Evolutionary conservation across 208 protist genomes (phyloP), one percentile per base, ranked within the genome.

Genomic region (Phytomonas sp.): DNA sequence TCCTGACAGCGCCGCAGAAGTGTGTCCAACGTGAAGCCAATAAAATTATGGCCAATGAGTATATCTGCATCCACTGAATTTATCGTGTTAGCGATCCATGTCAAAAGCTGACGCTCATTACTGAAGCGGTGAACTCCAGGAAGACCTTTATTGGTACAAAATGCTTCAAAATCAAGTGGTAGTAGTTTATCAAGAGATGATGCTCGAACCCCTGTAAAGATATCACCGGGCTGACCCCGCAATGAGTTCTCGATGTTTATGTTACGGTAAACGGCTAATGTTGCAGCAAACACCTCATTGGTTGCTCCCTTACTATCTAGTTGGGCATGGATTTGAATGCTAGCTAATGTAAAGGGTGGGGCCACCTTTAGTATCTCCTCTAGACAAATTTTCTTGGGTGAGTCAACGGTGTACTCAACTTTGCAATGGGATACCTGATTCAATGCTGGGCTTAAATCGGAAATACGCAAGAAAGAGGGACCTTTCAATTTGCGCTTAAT

Each of bases 41-140:
- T 74, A 74, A 99, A 96, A 77, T 99, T 99, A 90, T 99, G 97
- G n/a, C 97, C 97, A 17, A 98, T 78, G 36, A 98, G 67, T 26
- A 98, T 80, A 70, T 99, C 98, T 3, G 97, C 94, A 76, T 99
- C 98, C 33, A 97, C 74, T n/a, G 70, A 67, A 2, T 81, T 70
- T 8, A 99, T 74, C n/a, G 77, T 81, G n/a, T 64, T 70, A 13
- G 94, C 80, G 15, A 97, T 62, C 80, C 88, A 89, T 46, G 72
- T 79, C 0, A 98, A 82, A 60, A 98, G 68, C 31, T 71, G 75
- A 9, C 77, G 72, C 76, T 98, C 95, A 72, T 88, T 95, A 32
- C 61, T 46, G 74, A 90, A 89, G 37, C 76, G 64, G 23, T 74
- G 62, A 28, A 94, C 82, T 31, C 77, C 77, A 60, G 74, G 73